These are phyloP conservation scores for Hanseniaspora vineae DNA, from an alignment of 805 yeast species.

Conservation along the genomic window DNA sequence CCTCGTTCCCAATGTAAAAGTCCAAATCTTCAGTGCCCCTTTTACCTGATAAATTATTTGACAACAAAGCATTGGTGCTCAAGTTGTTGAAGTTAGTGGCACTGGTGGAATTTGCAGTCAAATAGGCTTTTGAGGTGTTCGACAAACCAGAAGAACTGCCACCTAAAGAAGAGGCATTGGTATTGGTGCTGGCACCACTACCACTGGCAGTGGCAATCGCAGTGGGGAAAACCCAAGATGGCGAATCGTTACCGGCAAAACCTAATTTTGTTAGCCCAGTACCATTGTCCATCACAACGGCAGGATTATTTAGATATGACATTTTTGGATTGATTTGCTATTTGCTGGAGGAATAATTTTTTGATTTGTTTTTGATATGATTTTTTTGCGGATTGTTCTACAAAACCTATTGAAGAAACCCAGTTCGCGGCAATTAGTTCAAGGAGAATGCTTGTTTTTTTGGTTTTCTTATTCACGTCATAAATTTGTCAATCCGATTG, in stretches of 20 bases:
- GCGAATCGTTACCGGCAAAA: slow-evolving; percentile 96
- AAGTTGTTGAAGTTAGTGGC: slow-evolving; percentile 22
- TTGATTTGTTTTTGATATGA: not conserved
- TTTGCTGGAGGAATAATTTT: not conserved
- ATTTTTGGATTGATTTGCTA: slow-evolving; percentile 18
- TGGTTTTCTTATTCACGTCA: too few species aligned
- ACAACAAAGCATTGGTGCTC: slow-evolving; percentile 15
- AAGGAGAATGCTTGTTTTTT: too few species aligned
- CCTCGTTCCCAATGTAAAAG: slow-evolving; percentile 93
- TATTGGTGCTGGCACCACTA: slow-evolving; percentile 12
- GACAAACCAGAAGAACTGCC: not conserved
- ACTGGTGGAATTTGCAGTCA: slow-evolving; percentile 22
- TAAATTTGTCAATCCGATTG: too few species aligned
- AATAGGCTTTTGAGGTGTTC: slow-evolving; percentile 2
- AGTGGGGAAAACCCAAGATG: slow-evolving; percentile 94
- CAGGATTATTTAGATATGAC: slow-evolving; percentile 69
- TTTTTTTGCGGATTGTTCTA: not conserved
- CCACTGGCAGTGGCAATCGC: slow-evolving; percentile 61
- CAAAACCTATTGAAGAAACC: too few species aligned
- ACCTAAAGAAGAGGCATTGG: slow-evolving; percentile 1
- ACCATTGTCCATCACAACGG: slow-evolving; percentile 97
- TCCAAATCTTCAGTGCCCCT: slow-evolving; percentile 91
- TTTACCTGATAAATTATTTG: slow-evolving; percentile 42
- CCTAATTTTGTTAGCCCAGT: slow-evolving; percentile 96
- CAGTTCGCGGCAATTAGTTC: too few species aligned